phyloP scores from a whole-genome alignment of 1,284 basidiomycete species.

The Heterobasidion parviporum region DNA sequence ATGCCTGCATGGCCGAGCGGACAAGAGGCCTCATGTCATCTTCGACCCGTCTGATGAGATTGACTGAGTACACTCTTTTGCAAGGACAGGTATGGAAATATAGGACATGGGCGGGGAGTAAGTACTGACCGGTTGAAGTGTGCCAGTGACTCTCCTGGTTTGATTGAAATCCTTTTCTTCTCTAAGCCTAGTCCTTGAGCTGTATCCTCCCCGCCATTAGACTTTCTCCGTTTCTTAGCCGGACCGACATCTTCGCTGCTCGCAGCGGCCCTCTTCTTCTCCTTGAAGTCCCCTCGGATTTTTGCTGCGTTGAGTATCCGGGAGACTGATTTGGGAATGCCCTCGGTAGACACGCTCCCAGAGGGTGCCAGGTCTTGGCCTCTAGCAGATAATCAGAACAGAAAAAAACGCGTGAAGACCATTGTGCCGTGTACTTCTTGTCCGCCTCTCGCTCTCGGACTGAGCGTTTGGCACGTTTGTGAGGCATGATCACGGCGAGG shows the following conservation, averaged over 20 bases:
- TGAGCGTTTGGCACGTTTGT: conserved; percentile 52
- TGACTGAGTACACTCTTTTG: neutral
- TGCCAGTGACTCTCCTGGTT: conserved; percentile 59
- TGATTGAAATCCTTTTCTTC: conserved; percentile 35
- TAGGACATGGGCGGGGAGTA: neutral
- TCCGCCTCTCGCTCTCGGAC: conserved; percentile 31
- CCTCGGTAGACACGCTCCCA: conserved; percentile 29
- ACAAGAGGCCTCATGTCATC: conserved; percentile 57
- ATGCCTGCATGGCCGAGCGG: conserved; percentile 49
- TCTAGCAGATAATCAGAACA: conserved; percentile 22
- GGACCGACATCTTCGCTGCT: conserved; percentile 20
- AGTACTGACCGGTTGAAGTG: conserved; percentile 63
- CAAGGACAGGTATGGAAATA: neutral
- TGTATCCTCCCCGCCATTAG: conserved; percentile 14
- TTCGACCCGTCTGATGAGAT: conserved; percentile 52
- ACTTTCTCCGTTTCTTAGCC: conserved; percentile 25
- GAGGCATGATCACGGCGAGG: conserved; percentile 39
- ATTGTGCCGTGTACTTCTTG: conserved; percentile 25
- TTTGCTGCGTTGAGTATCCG: conserved; percentile 56
- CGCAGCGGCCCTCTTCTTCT: conserved; percentile 34
- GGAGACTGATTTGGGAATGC: conserved; percentile 57
- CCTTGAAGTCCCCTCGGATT: conserved; percentile 45
- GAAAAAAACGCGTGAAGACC: conserved; percentile 9
- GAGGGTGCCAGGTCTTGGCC: conserved; percentile 27
- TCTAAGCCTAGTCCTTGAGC: conserved; percentile 15